These are phyloP conservation scores for Globisporangium sylvaticum DNA, from an alignment of 352 stramenopile genomes.

Conservation along the genomic window DNA sequence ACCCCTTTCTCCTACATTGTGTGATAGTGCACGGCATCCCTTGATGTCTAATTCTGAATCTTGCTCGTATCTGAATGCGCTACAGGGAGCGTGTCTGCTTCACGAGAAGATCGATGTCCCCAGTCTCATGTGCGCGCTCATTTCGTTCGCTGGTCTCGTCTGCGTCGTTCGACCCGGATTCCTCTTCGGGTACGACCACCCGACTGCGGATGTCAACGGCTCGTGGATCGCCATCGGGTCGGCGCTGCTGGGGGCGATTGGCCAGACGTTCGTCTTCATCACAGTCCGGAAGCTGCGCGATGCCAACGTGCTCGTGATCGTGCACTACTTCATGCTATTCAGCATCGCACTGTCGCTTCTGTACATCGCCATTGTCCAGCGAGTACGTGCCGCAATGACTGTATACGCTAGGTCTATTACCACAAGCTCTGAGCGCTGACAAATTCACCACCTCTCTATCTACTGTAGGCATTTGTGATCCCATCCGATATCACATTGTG, in stretches of 20 bases:
- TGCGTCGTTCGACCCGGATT: slow-evolving; percentile 38
- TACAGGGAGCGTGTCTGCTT: slow-evolving; percentile 27
- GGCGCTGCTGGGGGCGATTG: slow-evolving; percentile 51
- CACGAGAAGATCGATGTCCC: slow-evolving; percentile 24
- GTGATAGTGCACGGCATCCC: background rate
- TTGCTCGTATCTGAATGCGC: background rate
- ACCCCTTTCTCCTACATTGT: background rate
- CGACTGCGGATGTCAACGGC: slow-evolving; percentile 31
- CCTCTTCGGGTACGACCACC: slow-evolving; percentile 41
- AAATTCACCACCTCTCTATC: background rate
- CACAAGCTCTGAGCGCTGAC: background rate
- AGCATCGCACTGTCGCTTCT: slow-evolving; percentile 39
- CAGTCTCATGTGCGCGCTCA: slow-evolving; percentile 26
- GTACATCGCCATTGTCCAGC: slow-evolving; percentile 54
- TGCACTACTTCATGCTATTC: slow-evolving; percentile 82
- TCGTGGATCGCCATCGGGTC: slow-evolving; percentile 49
- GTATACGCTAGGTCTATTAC: background rate
- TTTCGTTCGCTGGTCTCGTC: slow-evolving; percentile 33
- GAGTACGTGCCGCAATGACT: slow-evolving; percentile 18
- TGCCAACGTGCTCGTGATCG: slow-evolving; percentile 54
- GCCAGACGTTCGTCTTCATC: slow-evolving; percentile 70
- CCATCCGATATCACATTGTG: background rate
- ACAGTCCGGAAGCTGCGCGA: slow-evolving; percentile 57
- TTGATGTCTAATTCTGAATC: background rate
- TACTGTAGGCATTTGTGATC: background rate